These are phyloP conservation scores for Solanum habrochaites DNA, from an alignment of 257 asterid species.

Conservation along the genomic window DNA sequence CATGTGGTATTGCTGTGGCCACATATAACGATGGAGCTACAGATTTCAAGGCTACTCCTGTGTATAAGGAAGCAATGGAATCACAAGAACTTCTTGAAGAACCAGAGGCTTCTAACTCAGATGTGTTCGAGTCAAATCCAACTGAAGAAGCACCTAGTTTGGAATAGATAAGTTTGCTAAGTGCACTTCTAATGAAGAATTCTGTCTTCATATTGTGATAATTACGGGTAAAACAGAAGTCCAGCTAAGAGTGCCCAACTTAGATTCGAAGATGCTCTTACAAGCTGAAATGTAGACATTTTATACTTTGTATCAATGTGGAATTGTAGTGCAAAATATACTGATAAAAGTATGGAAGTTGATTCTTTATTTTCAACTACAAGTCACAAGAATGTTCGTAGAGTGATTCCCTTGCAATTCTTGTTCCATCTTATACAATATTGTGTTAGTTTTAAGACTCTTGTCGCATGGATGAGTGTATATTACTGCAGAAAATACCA, in stretches of 20 bases:
- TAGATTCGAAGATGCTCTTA: background rate
- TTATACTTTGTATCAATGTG: background rate
- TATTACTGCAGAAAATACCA: background rate
- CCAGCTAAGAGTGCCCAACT: background rate
- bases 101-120: slow-evolving; percentile 63
- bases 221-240: background rate
- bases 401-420: background rate
- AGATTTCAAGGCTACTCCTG: slow-evolving; percentile 84
- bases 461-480: background rate
- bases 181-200: background rate
- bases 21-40: slow-evolving; percentile 83
- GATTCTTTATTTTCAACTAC: background rate
- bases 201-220: background rate
- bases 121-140: slow-evolving; percentile 88
- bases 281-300: background rate
- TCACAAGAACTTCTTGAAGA: slow-evolving; percentile 68
- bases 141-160: slow-evolving; percentile 83
- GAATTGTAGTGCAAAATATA: background rate
- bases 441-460: background rate
- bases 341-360: background rate
- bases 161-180: slow-evolving; percentile 35
- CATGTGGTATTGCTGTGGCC: slow-evolving; percentile 79
- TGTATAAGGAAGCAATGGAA: slow-evolving; percentile 73
- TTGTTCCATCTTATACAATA: background rate
- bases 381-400: background rate